Base-by-base conservation (phyloP, 176 grass and related monocot species). In the Cenchrus fungigraminus region DNA sequence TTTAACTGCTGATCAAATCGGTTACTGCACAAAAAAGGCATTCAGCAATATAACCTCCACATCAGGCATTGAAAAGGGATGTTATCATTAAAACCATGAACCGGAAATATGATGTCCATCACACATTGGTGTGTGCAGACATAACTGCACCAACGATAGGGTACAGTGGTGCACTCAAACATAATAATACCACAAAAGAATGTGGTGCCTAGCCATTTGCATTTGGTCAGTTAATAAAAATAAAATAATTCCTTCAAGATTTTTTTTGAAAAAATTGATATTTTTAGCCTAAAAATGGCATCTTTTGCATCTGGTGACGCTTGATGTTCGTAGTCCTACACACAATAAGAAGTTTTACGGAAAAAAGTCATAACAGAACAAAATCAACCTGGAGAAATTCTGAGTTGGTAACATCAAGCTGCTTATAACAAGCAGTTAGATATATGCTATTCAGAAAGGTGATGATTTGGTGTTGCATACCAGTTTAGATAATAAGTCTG, bases 401-500 rank as follows among this genome's bases (percentile, higher is more conserved):
- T 72, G 4, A 55, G 57, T 25, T 29, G 29, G 25, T 85, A 70
- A 78, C 75, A 19, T 60, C n/a, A 65, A 92, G 42, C 9, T 67
- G 22, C 12, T 44, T 49, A 76, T 47, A 74, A 61, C 2, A 52
- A 68, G 8, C 3, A 31, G 73, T 72, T 59, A 9, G 50, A 66
- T 69, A 47, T 6, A 75, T 19, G 4, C 75, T 74, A 73, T 34
- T 19, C 31, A 82, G 73, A 74, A 55, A 86, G 37, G 60, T 3
- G 15, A 73, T 52, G 57, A 82, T 47, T 28, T 5, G 8, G 66
- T 68, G 71, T 60, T 64, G 70, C 91, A 37, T 91, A 99, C 97
- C 11, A 99, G 88, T 86, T 94, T 96, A 67, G 91, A 96, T 86
- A 91, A 91, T 81, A 94, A 91, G 71, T 92, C 91, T 79, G 97